A percentile compares a stretch with the other conserved stretches of the same genome.
Conservation (phyloP, 2,329 filamentous ascomycete species). For the Conoideocrella luteorostrata region DNA sequence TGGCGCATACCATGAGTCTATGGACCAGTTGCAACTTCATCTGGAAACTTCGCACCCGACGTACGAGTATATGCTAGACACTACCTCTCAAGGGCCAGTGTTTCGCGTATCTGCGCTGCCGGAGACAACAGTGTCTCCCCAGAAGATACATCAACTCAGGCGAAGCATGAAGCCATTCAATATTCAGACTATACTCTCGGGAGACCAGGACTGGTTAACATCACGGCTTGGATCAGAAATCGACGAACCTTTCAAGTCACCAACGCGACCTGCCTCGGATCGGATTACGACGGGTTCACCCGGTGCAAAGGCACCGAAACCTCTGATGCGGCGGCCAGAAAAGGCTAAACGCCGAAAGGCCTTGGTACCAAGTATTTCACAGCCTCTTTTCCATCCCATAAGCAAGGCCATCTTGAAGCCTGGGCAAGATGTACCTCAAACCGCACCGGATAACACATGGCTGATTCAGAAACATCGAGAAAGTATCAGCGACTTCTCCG, state of each 20-base stretch:
- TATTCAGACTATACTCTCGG: slow-evolving; percentile 35
- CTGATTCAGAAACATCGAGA: slow-evolving; percentile 54
- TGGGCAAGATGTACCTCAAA: slow-evolving; percentile 39
- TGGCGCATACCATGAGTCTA: slow-evolving; percentile 38
- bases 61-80: slow-evolving; percentile 36
- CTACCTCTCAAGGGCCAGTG: slow-evolving; percentile 29
- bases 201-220: slow-evolving; percentile 40
- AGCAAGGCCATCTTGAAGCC: slow-evolving; percentile 47
- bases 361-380: slow-evolving; percentile 42
- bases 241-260: slow-evolving; percentile 20
- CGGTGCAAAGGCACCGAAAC: slow-evolving; percentile 10
- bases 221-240: slow-evolving; percentile 33
- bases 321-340: slow-evolving; percentile 8
- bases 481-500: slow-evolving; percentile 50
- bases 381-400: slow-evolving; percentile 50
- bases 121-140: slow-evolving; percentile 21
- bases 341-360: slow-evolving; percentile 22
- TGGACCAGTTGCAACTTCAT: slow-evolving; percentile 43
- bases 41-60: slow-evolving; percentile 38
- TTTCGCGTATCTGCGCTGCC: slow-evolving; percentile 32
- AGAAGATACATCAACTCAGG: slow-evolving; percentile 36
- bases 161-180: slow-evolving; percentile 37
- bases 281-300: slow-evolving; percentile 20
- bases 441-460: slow-evolving; percentile 44
- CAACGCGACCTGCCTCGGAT: slow-evolving; percentile 15